Evolutionary conservation across 805 yeast species (phyloP).

Genomic region (Candida boleticola): DNA sequence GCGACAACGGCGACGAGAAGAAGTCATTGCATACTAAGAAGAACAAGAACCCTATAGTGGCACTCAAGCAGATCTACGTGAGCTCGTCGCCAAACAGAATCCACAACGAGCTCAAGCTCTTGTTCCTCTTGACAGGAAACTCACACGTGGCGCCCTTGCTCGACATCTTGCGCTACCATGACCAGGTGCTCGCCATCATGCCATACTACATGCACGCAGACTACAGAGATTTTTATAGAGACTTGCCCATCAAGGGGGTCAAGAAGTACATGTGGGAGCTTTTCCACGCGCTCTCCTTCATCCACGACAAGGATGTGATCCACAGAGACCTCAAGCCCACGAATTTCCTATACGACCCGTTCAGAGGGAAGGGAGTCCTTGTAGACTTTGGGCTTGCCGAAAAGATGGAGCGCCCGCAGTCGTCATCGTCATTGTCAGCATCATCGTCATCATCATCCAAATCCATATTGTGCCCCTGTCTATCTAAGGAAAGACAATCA

Average conservation of each 20-base stretch:
- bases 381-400: slow-evolving; percentile 95
- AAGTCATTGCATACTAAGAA: slow-evolving; percentile 1
- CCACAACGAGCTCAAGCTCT: slow-evolving; percentile 77
- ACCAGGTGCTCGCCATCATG: slow-evolving; percentile 88
- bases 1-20: neutral
- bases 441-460: slow-evolving; percentile 6
- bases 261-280: slow-evolving; percentile 78
- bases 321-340: slow-evolving; percentile 52
- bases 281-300: slow-evolving; percentile 69
- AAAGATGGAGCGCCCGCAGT: slow-evolving; percentile 22
- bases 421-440: neutral
- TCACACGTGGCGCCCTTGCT: slow-evolving; percentile 82
- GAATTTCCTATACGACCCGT: slow-evolving; percentile 68
- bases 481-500: slow-evolving; percentile 20
- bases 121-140: slow-evolving; percentile 67
- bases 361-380: slow-evolving; percentile 68
- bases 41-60: slow-evolving; percentile 56
- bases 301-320: slow-evolving; percentile 42
- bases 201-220: slow-evolving; percentile 92
- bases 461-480: slow-evolving; percentile 56
- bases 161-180: slow-evolving; percentile 83
- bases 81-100: slow-evolving; percentile 94
- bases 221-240: slow-evolving; percentile 82
- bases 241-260: slow-evolving; percentile 75
- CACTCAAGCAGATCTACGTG: slow-evolving; percentile 89